Percentiles rank a stretch among this genome's conserved stretches.
phyloP scores from a whole-genome alignment of 2,329 filamentous ascomycete genomes.

The Neonectria sp. region DNA sequence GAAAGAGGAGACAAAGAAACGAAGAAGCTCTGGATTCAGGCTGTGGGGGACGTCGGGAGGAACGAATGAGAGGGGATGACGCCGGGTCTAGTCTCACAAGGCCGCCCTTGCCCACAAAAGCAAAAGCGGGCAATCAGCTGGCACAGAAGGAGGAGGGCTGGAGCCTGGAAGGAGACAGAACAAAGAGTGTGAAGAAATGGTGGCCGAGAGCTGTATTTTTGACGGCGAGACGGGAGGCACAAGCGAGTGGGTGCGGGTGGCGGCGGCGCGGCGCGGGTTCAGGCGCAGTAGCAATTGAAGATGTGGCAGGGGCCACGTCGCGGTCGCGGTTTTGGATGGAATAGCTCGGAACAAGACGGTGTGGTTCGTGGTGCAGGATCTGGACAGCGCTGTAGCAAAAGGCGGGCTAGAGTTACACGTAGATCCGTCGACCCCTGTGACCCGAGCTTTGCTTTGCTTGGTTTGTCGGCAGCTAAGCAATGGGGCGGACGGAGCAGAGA shows the following conservation, averaged over 20 bases:
- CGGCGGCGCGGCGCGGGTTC: background rate
- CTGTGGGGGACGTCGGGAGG: constrained; percentile 12
- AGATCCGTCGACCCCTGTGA: constrained; percentile 11
- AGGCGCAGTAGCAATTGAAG: constrained; percentile 28
- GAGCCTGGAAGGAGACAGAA: constrained; percentile 18
- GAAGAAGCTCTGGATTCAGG: constrained; percentile 23
- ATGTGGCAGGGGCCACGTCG: constrained; percentile 44
- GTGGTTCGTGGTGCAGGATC: constrained; percentile 22
- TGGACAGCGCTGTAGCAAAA: background rate
- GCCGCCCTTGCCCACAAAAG: constrained; percentile 27
- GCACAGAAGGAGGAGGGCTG: background rate
- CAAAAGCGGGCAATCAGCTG: constrained; percentile 23
- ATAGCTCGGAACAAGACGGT: constrained; percentile 11
- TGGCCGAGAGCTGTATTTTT: background rate
- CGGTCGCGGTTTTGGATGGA: constrained; percentile 35
- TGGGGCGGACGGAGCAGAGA: background rate
- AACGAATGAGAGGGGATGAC: constrained; percentile 25
- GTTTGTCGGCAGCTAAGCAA: background rate
- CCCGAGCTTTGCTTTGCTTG: constrained; percentile 2
- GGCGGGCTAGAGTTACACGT: constrained; percentile 25
- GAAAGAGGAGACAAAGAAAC: constrained; percentile 25
- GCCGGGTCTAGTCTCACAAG: constrained; percentile 33
- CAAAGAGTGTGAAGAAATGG: constrained; percentile 24
- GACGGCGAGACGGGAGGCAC: background rate
- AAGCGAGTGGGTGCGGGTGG: constrained; percentile 8